Evolutionary conservation across 257 asterid species (phyloP).

Genomic region (Hygrophila difformis): DNA sequence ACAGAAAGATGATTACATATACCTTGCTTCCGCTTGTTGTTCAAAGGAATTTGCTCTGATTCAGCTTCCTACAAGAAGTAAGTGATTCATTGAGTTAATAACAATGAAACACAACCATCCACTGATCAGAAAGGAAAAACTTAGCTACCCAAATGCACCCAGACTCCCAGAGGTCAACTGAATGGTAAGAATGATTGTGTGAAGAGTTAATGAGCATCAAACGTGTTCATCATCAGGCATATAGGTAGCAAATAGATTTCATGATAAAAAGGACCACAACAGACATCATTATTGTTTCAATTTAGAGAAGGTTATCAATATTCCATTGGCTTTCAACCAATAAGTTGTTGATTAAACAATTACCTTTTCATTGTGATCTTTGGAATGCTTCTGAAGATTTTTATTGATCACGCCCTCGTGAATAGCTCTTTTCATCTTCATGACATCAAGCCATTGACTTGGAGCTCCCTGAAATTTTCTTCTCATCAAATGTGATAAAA

Average conservation of each 20-base stretch:
- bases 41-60: constrained; percentile 30
- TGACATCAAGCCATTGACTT: constrained; percentile 70
- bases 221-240: background rate
- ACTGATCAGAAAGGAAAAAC: background rate
- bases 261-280: too few relatives aligned
- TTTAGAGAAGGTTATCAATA: too few relatives aligned
- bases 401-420: constrained; percentile 90
- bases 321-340: constrained; percentile 2
- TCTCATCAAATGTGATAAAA: constrained; percentile 15
- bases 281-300: too few relatives aligned
- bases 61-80: constrained; percentile 40
- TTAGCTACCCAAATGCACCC: background rate
- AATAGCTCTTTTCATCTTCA: constrained; percentile 82
- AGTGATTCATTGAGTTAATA: background rate
- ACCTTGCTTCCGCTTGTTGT: constrained; percentile 55
- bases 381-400: constrained; percentile 52
- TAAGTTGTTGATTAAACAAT: constrained; percentile 11
- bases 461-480: constrained; percentile 34
- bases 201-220: too few relatives aligned
- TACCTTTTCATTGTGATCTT: constrained; percentile 43
- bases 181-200: too few relatives aligned
- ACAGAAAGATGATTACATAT: constrained; percentile 12
- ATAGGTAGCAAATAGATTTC: too few relatives aligned
- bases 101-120: background rate
- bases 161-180: background rate